A percentile compares a stretch with the other conserved stretches of the same genome.
These are phyloP conservation scores for Thymus mandschuricus DNA, from an alignment of 257 asterid species.

Conservation along the genomic window DNA sequence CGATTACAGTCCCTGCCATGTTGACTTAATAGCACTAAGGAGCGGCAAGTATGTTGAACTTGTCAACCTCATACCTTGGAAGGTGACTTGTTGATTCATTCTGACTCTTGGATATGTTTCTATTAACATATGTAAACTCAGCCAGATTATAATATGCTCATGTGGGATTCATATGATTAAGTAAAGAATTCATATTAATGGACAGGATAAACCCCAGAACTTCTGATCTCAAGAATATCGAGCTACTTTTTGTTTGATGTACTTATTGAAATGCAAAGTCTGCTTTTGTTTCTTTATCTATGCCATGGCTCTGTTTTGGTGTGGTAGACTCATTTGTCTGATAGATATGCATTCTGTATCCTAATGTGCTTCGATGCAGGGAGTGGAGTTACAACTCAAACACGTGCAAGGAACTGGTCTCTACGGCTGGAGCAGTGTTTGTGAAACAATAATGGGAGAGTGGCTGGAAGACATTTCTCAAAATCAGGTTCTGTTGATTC, in stretches of 20 bases:
- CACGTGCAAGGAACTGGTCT: conserved; percentile 86
- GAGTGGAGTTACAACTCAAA: conserved; percentile 88
- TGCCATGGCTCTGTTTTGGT: background rate
- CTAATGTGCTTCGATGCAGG: conserved; percentile 55
- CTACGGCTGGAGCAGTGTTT: conserved; percentile 85
- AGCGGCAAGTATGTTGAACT: conserved; percentile 98
- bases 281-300: conserved; percentile 15
- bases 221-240: conserved; percentile 3
- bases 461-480: conserved; percentile 98
- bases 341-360: background rate
- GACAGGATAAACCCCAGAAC: conserved; percentile 1
- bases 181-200: conserved; percentile 6
- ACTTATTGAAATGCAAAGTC: conserved; percentile 8
- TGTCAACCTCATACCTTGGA: conserved; percentile 95
- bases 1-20: conserved; percentile 86
- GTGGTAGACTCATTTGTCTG: conserved; percentile 15
- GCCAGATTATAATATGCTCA: conserved; percentile 10
- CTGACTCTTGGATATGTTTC: background rate
- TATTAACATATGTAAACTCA: conserved; percentile 7
- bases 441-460: conserved; percentile 83
- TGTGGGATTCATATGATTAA: background rate
- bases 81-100: conserved; percentile 57
- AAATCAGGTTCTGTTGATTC: conserved; percentile 68
- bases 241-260: conserved; percentile 23
- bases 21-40: conserved; percentile 91